Conservation (phyloP, 2,329 filamentous ascomycete species). For the Xylariaceae sp. region DNA sequence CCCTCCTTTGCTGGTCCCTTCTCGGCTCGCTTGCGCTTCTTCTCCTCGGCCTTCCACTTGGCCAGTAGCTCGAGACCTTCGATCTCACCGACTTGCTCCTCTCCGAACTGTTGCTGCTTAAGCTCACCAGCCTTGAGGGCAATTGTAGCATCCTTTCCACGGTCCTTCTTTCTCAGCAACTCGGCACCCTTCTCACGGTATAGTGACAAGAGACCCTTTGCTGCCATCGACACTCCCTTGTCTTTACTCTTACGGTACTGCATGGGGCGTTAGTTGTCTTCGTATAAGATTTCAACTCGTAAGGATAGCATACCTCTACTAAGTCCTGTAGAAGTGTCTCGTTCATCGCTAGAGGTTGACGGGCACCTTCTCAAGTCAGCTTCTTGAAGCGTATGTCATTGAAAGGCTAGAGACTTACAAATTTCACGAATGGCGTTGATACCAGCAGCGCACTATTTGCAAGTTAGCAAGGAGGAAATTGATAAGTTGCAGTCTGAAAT, state of each 20-base stretch:
- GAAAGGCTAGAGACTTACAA: slow-evolving; percentile 41
- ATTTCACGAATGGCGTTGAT: slow-evolving; percentile 94
- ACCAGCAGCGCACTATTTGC: slow-evolving; percentile 56
- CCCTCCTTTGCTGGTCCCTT: slow-evolving; percentile 60
- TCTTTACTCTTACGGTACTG: slow-evolving; percentile 95
- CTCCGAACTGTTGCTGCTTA: slow-evolving; percentile 74
- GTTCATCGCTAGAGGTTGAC: slow-evolving; percentile 93
- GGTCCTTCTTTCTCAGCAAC: slow-evolving; percentile 80
- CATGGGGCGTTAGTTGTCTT: slow-evolving; percentile 54
- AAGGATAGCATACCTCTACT: slow-evolving; percentile 50
- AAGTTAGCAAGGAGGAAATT: slow-evolving; percentile 3
- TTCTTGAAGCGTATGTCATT: neutral
- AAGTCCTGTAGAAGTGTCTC: slow-evolving; percentile 94
- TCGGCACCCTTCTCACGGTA: slow-evolving; percentile 90
- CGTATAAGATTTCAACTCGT: neutral
- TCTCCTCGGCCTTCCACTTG: slow-evolving; percentile 90
- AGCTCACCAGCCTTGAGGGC: slow-evolving; percentile 69
- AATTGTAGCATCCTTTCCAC: slow-evolving; percentile 87
- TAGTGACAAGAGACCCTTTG: slow-evolving; percentile 81
- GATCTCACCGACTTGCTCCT: slow-evolving; percentile 73
- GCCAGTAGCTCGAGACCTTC: slow-evolving; percentile 89
- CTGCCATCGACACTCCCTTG: slow-evolving; percentile 98
- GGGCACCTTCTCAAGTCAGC: slow-evolving; percentile 38
- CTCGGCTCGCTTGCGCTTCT: slow-evolving; percentile 64
- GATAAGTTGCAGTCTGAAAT: neutral